Conservation (phyloP, 306 rosid species). For the Quercus variabilis region DNA sequence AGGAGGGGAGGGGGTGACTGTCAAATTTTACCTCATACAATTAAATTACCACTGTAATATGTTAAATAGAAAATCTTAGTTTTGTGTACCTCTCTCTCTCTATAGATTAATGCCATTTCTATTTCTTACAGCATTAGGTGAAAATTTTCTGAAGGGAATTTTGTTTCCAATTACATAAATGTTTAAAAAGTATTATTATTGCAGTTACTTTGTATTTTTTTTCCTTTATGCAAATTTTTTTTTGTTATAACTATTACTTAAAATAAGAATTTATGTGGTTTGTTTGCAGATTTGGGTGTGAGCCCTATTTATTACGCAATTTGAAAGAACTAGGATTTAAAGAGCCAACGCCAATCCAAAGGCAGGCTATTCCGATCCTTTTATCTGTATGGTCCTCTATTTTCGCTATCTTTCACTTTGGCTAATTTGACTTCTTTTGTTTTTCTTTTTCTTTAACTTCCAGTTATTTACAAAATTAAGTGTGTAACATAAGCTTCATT, state of each 20-base stretch:
- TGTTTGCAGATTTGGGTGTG: slow-evolving; percentile 60
- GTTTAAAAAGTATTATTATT: background rate
- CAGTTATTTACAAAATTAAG: background rate
- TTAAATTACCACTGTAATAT: background rate
- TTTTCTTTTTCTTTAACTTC: background rate
- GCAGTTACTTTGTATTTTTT: background rate
- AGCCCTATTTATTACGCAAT: slow-evolving; percentile 53
- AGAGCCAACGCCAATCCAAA: slow-evolving; percentile 94
- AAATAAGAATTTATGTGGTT: slow-evolving; percentile 17
- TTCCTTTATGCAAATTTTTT: slow-evolving; percentile 4
- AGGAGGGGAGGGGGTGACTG: background rate
- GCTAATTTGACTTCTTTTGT: slow-evolving; percentile 8
- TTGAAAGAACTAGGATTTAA: slow-evolving; percentile 71
- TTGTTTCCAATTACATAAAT: background rate
- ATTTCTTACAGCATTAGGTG: background rate
- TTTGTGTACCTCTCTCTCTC: background rate
- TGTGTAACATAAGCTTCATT: background rate
- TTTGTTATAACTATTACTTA: slow-evolving; percentile 7
- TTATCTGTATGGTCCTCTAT: slow-evolving; percentile 59
- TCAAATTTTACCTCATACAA: background rate
- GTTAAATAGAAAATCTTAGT: background rate
- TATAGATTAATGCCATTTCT: no score
- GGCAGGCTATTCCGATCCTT: slow-evolving; percentile 96
- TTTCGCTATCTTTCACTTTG: slow-evolving; percentile 3
- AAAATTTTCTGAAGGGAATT: background rate